phyloP scores from a whole-genome alignment of 305 asterid species.

The Fraxinus paxiana region DNA sequence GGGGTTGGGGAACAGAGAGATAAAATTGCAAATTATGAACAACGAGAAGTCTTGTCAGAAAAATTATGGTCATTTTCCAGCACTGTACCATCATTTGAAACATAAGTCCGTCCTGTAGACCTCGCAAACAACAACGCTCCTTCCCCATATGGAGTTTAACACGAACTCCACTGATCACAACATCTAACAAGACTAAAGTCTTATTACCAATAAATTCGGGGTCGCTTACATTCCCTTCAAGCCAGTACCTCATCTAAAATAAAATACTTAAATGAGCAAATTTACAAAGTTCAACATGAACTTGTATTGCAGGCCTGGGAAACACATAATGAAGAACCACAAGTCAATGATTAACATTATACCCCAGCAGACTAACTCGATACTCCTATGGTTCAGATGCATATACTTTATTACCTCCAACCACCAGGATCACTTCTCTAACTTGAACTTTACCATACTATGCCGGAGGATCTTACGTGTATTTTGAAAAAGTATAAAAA shows the following conservation, averaged over 20 bases:
- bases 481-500: constrained; percentile 11
- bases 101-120: neutral
- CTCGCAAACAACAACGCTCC: no score
- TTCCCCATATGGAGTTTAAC: neutral
- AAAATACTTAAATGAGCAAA: neutral
- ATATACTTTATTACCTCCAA: neutral
- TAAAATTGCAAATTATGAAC: neutral
- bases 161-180: neutral
- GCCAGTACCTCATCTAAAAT: neutral
- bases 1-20: neutral
- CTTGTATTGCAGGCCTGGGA: neutral
- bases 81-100: neutral
- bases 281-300: neutral
- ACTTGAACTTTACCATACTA: neutral
- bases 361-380: neutral
- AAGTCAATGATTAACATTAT: neutral
- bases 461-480: neutral
- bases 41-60: neutral
- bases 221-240: neutral
- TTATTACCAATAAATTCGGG: neutral
- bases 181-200: neutral
- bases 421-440: constrained; percentile 2
- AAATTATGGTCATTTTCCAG: neutral
- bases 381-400: neutral
- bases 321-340: neutral